These are phyloP conservation scores for Microdochium nivale DNA, from an alignment of 2,329 filamentous ascomycete species.

Conservation along the genomic window DNA sequence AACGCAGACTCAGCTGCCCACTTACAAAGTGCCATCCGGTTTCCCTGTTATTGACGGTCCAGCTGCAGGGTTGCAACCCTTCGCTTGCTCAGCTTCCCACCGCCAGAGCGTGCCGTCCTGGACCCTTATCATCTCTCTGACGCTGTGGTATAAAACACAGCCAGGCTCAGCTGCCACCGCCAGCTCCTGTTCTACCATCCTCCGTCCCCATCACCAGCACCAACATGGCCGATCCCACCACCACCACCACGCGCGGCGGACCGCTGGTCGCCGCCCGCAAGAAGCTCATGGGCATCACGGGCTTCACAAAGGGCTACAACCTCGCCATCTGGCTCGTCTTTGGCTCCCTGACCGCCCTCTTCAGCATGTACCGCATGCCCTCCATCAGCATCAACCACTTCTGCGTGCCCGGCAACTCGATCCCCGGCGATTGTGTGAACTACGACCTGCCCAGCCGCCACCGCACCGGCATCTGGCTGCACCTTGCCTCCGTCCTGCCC, in stretches of 20 bases:
- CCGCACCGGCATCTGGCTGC: constrained; percentile 33
- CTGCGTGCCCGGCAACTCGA: constrained; percentile 19
- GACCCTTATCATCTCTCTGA: no score
- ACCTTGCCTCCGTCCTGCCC: constrained; percentile 36
- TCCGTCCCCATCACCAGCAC: no score
- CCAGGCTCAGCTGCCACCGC: no score
- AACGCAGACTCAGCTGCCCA: no score
- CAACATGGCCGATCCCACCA: not conserved
- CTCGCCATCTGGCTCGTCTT: constrained; percentile 44
- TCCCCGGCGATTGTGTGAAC: constrained; percentile 34
- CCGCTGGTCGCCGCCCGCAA: not conserved
- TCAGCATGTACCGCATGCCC: constrained; percentile 35
- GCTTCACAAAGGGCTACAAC: constrained; percentile 50
- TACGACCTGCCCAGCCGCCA: constrained; percentile 17
- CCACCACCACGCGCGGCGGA: not conserved
- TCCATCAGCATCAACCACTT: constrained; percentile 37
- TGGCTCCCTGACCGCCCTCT: constrained; percentile 33
- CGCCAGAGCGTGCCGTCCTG: no score
- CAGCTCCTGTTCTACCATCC: no score
- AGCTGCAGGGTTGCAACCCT: no score
- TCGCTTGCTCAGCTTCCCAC: no score
- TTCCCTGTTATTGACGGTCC: no score
- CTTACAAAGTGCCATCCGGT: no score
- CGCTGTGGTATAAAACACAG: no score
- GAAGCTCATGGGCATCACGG: constrained; percentile 22